These are phyloP conservation scores for Pseudocercospora ulei DNA, from an alignment of 2,329 filamentous ascomycete genomes.

Conservation along the genomic window DNA sequence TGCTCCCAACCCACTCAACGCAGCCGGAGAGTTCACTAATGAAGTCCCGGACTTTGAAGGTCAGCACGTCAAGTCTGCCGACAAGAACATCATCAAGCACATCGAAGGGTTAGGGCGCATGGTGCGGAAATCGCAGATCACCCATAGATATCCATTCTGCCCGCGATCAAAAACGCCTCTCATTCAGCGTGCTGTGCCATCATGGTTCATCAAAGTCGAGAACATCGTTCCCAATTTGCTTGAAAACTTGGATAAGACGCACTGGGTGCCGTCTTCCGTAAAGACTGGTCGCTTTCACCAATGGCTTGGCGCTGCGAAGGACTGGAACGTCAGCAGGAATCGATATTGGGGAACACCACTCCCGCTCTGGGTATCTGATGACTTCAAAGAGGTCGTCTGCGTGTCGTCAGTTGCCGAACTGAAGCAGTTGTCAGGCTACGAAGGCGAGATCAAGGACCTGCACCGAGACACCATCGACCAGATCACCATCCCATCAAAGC, in stretches of 20 bases:
- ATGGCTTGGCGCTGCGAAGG: slow-evolving; percentile 83
- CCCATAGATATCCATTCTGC: slow-evolving; percentile 88
- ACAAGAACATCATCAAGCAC: slow-evolving; percentile 86
- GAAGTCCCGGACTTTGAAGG: slow-evolving; percentile 73
- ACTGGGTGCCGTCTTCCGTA: slow-evolving; percentile 85
- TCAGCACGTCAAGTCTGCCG: slow-evolving; percentile 81
- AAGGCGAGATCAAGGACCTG: slow-evolving; percentile 72
- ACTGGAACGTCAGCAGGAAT: slow-evolving; percentile 93
- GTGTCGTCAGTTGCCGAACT: slow-evolving; percentile 77
- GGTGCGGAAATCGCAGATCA: slow-evolving; percentile 75
- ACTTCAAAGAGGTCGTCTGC: slow-evolving; percentile 76
- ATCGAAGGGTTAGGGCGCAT: slow-evolving; percentile 67
- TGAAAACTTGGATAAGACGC: slow-evolving; percentile 76
- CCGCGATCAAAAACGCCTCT: slow-evolving; percentile 89
- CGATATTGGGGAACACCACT: slow-evolving; percentile 93
- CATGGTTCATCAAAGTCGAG: slow-evolving; percentile 88
- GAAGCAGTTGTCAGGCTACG: slow-evolving; percentile 73
- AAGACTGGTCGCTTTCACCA: slow-evolving; percentile 85
- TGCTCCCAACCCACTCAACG: slow-evolving; percentile 87
- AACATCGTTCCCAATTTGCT: slow-evolving; percentile 79
- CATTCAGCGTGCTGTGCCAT: slow-evolving; percentile 83
- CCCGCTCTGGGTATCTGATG: slow-evolving; percentile 83
- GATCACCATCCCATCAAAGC: slow-evolving; percentile 85
- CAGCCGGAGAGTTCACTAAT: slow-evolving; percentile 66
- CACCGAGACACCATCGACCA: slow-evolving; percentile 89